Conservation (phyloP, 148 eudicot genomes). For the Diospyros kaki region DNA sequence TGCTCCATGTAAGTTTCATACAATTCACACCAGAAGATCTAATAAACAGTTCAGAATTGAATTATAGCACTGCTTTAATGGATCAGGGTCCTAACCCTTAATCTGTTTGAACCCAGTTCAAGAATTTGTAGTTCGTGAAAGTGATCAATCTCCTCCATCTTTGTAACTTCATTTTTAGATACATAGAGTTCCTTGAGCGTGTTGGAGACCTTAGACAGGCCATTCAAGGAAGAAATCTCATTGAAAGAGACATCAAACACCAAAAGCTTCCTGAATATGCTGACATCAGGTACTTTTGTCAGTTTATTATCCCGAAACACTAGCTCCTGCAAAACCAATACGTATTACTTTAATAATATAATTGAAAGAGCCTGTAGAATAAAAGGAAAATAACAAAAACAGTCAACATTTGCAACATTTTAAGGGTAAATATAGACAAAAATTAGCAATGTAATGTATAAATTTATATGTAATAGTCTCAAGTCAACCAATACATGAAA, state of each 20-base stretch:
- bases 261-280: constrained; percentile 71
- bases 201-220: constrained; percentile 68
- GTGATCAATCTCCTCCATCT: constrained; percentile 95
- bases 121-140: constrained; percentile 74
- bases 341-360: background rate
- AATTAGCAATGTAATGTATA: background rate
- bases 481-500: no score
- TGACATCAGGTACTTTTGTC: constrained; percentile 76
- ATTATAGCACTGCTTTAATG: constrained; percentile 1
- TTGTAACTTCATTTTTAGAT: constrained; percentile 89
- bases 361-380: background rate
- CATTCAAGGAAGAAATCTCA: constrained; percentile 73
- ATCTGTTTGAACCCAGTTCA: constrained; percentile 93
- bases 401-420: background rate
- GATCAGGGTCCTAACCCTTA: constrained; percentile 60
- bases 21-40: background rate
- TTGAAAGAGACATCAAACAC: constrained; percentile 94
- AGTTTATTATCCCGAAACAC: constrained; percentile 89
- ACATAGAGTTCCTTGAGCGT: constrained; percentile 81
- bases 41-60: background rate
- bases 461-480: no score
- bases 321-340: constrained; percentile 62
- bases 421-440: no score
- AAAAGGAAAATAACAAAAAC: background rate
- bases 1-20: no score